Evolutionary conservation across 1,139 yeast genomes (phyloP).

Genomic region (Saccharomyces hybrid): DNA sequence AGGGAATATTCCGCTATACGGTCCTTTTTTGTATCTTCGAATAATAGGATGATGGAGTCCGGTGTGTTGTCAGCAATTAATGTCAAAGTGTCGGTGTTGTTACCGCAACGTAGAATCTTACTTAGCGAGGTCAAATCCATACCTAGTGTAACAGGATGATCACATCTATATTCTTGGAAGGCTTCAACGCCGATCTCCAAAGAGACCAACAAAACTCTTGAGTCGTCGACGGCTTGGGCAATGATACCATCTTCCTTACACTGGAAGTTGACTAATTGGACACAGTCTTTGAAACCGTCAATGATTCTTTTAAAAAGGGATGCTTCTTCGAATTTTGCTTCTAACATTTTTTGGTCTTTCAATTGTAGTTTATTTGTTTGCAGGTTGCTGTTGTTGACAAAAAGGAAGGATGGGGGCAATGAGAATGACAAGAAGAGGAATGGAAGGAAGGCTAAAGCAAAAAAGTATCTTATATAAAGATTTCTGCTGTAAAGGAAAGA

Average conservation of each 20-base stretch:
- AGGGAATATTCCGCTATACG: slow-evolving; percentile 87
- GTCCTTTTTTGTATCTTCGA: slow-evolving; percentile 86
- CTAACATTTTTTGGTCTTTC: slow-evolving; percentile 54
- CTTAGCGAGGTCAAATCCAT: slow-evolving; percentile 79
- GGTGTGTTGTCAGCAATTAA: slow-evolving; percentile 89
- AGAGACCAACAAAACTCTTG: slow-evolving; percentile 89
- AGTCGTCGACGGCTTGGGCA: slow-evolving; percentile 95
- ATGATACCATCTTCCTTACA: slow-evolving; percentile 92
- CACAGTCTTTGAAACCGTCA: slow-evolving; percentile 89
- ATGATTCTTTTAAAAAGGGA: slow-evolving; percentile 82
- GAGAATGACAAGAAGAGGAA: neutral
- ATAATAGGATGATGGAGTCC: slow-evolving; percentile 69
- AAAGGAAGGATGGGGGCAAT: neutral
- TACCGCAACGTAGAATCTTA: slow-evolving; percentile 86
- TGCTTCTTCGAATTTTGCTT: slow-evolving; percentile 94
- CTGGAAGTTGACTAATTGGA: slow-evolving; percentile 89
- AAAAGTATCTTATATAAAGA: neutral
- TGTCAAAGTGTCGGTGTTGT: slow-evolving; percentile 81
- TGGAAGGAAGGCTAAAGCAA: slow-evolving; percentile 2
- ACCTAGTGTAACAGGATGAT: slow-evolving; percentile 87
- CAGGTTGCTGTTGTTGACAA: neutral
- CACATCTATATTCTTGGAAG: slow-evolving; percentile 92
- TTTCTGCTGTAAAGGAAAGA: neutral
- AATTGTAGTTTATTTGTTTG: neutral
- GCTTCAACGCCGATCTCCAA: slow-evolving; percentile 82